Conservation (phyloP, 352 stramenopile genomes). For the Phytophthora syringae region DNA sequence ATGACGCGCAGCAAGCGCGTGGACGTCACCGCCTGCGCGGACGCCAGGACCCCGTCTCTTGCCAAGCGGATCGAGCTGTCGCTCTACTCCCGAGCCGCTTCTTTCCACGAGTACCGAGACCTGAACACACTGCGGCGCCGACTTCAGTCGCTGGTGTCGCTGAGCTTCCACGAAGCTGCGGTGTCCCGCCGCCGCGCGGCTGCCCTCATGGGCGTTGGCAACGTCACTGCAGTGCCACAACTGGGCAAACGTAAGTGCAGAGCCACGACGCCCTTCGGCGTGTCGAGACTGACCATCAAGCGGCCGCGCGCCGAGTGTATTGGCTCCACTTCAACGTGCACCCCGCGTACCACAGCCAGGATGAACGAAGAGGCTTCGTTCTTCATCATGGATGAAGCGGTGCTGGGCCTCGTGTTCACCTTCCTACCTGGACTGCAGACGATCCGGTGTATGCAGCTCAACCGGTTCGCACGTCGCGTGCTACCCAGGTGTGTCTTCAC, state of each 20-base stretch:
- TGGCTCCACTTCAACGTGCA: conserved; percentile 30
- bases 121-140: conserved; percentile 82
- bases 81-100: conserved; percentile 82
- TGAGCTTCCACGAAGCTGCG: conserved; percentile 88
- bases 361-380: conserved; percentile 44
- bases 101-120: conserved; percentile 87
- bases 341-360: conserved; percentile 12
- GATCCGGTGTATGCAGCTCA: conserved; percentile 64
- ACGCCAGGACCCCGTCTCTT: conserved; percentile 78
- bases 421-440: conserved; percentile 75
- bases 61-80: conserved; percentile 89
- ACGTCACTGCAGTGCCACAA: conserved; percentile 36
- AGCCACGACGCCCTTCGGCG: conserved; percentile 49
- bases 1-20: conserved; percentile 81
- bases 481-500: conserved; percentile 65
- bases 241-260: conserved; percentile 64
- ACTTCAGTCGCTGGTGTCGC: conserved; percentile 84
- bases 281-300: conserved; percentile 70
- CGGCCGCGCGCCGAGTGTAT: conserved; percentile 46
- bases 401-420: conserved; percentile 71
- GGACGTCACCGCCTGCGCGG: conserved; percentile 34
- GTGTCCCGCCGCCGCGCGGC: conserved; percentile 55
- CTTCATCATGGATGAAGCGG: conserved; percentile 76
- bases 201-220: conserved; percentile 12
- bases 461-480: conserved; percentile 64